Evolutionary conservation across 1,284 basidiomycete genomes (phyloP).

Genomic region (Waitea zeae): DNA sequence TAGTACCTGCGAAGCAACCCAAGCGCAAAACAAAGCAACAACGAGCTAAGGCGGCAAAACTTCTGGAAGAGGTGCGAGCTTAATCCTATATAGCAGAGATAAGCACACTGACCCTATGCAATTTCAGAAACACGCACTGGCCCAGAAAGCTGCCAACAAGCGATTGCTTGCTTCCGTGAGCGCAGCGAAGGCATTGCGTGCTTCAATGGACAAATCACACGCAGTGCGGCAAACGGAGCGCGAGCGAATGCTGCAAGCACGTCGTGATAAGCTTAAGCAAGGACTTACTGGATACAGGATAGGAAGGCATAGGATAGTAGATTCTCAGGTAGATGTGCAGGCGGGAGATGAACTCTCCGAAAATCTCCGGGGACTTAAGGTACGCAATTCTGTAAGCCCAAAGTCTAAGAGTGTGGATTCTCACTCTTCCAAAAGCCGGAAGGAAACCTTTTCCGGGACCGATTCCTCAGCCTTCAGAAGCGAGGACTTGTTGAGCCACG

Average conservation of each 20-base stretch:
- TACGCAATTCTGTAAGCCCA: conserved; percentile 14
- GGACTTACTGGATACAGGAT: conserved; percentile 55
- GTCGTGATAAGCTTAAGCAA: conserved; percentile 25
- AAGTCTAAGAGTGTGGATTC: conserved; percentile 4
- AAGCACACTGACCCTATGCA: conserved; percentile 1
- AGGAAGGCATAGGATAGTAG: conserved; percentile 63
- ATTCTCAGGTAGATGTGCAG: conserved; percentile 66
- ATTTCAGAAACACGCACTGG: conserved; percentile 42
- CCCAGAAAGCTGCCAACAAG: conserved; percentile 38
- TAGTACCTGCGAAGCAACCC: conserved; percentile 25
- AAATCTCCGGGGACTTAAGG: conserved; percentile 72
- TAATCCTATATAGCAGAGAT: neutral
- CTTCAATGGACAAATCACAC: conserved; percentile 21
- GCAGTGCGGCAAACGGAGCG: conserved; percentile 25
- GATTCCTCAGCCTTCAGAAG: conserved; percentile 71
- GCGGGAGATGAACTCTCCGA: conserved; percentile 86
- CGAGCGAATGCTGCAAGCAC: conserved; percentile 19
- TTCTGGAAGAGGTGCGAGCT: conserved; percentile 40
- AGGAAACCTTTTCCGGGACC: conserved; percentile 84
- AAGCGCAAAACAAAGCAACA: conserved; percentile 64
- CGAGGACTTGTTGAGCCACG: conserved; percentile 66
- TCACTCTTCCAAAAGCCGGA: conserved; percentile 42
- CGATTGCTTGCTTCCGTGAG: conserved; percentile 38
- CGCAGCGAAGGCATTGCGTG: conserved; percentile 32
- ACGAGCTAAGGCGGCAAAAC: conserved; percentile 39